Percentiles rank a stretch among this genome's conserved stretches.
Conservation (phyloP, 768 basidiomycete genomes). For the Lactarius hengduanensis region DNA sequence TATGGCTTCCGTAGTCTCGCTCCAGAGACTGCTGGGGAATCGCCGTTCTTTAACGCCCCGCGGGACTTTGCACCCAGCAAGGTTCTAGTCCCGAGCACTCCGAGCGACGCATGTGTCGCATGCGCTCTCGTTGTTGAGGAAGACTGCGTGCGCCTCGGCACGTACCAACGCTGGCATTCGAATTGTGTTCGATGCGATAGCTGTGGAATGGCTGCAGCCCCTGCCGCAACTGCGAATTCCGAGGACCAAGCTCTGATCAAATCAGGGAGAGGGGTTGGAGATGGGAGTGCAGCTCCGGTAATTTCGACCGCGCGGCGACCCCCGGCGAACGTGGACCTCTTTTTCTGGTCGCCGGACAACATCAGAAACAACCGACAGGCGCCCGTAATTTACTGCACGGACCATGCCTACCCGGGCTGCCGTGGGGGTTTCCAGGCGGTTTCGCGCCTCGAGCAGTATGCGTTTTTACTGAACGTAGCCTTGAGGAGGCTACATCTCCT, state of each 20-base stretch:
- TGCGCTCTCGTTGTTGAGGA: constrained; percentile 93
- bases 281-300: constrained; percentile 50
- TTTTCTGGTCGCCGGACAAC: constrained; percentile 72
- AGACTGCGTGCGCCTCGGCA: constrained; percentile 91
- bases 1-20: constrained; percentile 95
- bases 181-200: constrained; percentile 79
- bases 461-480: constrained; percentile 94
- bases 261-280: constrained; percentile 42
- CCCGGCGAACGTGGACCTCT: constrained; percentile 77
- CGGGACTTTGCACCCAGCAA: constrained; percentile 48
- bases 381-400: constrained; percentile 72
- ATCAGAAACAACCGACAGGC: constrained; percentile 64
- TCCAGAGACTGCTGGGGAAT: constrained; percentile 87
- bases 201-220: constrained; percentile 78
- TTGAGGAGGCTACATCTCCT: constrained; percentile 85
- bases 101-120: constrained; percentile 87
- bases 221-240: constrained; percentile 53
- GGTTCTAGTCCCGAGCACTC: constrained; percentile 63
- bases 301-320: constrained; percentile 64
- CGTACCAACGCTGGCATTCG: constrained; percentile 96
- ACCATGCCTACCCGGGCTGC: constrained; percentile 69
- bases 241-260: constrained; percentile 49
- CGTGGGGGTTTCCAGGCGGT: constrained; percentile 84
- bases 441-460: constrained; percentile 94
- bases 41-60: constrained; percentile 58